Evolutionary conservation across 257 asterid genomes (phyloP).

Genomic region (Fraxinus americana): DNA sequence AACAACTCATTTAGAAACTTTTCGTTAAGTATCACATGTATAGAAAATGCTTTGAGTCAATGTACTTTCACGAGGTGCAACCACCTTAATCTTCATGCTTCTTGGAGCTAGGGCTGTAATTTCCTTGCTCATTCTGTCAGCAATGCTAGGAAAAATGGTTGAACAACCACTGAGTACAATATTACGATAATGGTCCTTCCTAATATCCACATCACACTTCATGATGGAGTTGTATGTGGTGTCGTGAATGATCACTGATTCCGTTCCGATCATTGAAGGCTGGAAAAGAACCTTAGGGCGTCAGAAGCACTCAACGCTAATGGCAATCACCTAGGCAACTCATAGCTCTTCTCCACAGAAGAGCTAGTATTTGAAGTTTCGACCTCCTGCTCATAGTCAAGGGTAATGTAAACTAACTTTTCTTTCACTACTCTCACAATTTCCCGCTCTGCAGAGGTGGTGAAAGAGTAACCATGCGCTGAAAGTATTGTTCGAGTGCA

Average conservation of each 20-base stretch:
- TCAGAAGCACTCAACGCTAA: conserved; percentile 47
- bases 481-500: conserved; percentile 32
- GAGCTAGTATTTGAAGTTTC: conserved; percentile 52
- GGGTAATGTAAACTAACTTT: conserved; percentile 50
- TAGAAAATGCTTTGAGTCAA: neutral
- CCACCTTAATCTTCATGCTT: conserved; percentile 55
- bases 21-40: too few relatives aligned
- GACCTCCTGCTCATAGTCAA: conserved; percentile 57
- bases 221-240: conserved; percentile 52
- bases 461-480: conserved; percentile 58
- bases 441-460: conserved; percentile 59
- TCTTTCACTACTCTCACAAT: conserved; percentile 57
- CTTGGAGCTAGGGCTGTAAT: conserved; percentile 47
- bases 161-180: conserved; percentile 28
- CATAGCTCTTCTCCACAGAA: conserved; percentile 50
- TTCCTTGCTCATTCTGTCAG: conserved; percentile 56
- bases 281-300: conserved; percentile 58
- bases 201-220: conserved; percentile 53
- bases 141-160: conserved; percentile 48
- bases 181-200: conserved; percentile 47
- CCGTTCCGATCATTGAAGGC: conserved; percentile 52
- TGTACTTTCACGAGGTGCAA: conserved; percentile 47
- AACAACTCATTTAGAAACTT: neutral
- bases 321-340: conserved; percentile 53
- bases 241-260: conserved; percentile 51